Evolutionary conservation across 495 filamentous ascomycete species (phyloP).

Genomic region (Penicillium antarcticum): DNA sequence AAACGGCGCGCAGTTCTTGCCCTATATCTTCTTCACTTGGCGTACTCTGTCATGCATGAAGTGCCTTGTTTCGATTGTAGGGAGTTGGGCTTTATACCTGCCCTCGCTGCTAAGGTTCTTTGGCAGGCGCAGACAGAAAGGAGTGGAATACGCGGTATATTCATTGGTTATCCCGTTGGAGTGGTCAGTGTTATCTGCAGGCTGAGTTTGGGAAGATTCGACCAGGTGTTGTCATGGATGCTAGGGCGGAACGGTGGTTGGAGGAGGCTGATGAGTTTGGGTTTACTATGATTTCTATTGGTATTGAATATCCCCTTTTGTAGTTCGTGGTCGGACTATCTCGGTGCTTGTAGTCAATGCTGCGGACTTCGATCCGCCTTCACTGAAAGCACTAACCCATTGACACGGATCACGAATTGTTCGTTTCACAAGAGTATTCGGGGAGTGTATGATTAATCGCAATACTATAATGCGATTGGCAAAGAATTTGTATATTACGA

Average conservation of each 20-base stretch:
- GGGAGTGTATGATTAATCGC: too few species aligned
- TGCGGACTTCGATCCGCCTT: conserved; percentile 2
- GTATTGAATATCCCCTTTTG: conserved; percentile 11
- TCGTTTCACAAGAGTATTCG: too few species aligned
- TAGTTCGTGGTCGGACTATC: background rate
- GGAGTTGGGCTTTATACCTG: conserved; percentile 35
- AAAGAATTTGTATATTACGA: too few species aligned
- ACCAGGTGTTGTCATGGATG: conserved; percentile 15
- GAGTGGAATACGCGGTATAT: conserved; percentile 34
- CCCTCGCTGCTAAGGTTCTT: conserved; percentile 34
- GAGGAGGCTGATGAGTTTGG: conserved; percentile 40
- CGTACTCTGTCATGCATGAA: conserved; percentile 32
- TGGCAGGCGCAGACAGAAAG: conserved; percentile 34
- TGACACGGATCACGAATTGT: too few species aligned
- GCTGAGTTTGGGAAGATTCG: conserved; percentile 31
- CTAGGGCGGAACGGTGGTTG: conserved; percentile 31
- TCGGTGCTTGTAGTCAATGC: conserved; percentile 5
- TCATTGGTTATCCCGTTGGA: conserved; percentile 36
- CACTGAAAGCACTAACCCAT: background rate
- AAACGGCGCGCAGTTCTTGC: conserved; percentile 29
- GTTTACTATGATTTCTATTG: conserved; percentile 31
- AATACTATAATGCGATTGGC: too few species aligned
- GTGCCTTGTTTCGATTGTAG: conserved; percentile 32
- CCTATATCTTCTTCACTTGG: conserved; percentile 39
- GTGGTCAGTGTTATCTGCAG: conserved; percentile 30